These are phyloP conservation scores for Daldinia childiae DNA, from an alignment of 495 filamentous ascomycete species.

Conservation along the genomic window DNA sequence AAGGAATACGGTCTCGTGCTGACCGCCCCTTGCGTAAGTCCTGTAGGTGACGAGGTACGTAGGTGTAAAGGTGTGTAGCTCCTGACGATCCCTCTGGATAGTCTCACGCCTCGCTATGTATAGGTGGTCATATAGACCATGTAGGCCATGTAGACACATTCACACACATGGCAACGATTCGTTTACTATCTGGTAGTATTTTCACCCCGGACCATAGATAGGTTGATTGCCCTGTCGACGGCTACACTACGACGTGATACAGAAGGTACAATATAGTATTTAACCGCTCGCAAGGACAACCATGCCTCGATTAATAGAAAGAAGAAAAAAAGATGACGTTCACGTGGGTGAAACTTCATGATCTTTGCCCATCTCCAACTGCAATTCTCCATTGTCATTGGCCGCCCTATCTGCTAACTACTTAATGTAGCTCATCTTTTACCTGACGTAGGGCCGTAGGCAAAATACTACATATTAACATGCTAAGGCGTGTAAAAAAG, in stretches of 20 bases:
- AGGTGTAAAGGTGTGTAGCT: conserved; percentile 31
- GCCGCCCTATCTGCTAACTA: conserved; percentile 36
- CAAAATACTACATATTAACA: conserved; percentile 24
- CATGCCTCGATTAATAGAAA: conserved; percentile 16
- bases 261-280: conserved; percentile 5
- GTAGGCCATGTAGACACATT: not conserved
- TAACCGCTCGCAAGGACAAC: conserved; percentile 30
- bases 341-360: conserved; percentile 25
- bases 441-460: conserved; percentile 32
- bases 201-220: not conserved
- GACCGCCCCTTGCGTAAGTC: conserved; percentile 36
- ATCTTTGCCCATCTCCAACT: conserved; percentile 18
- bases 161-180: not conserved
- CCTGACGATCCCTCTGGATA: conserved; percentile 31
- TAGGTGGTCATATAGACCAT: not conserved
- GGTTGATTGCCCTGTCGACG: not conserved
- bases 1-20: conserved; percentile 20
- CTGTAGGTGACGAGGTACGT: conserved; percentile 19
- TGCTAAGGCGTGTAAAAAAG: conserved; percentile 21
- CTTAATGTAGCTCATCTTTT: conserved; percentile 10
- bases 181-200: not conserved
- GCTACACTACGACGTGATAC: conserved; percentile 5
- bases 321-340: conserved; percentile 8
- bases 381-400: conserved; percentile 22
- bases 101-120: conserved; percentile 25